A percentile compares a stretch with the other conserved stretches of the same genome.
Evolutionary conservation across 2,329 filamentous ascomycete species (phyloP).

Genomic region (Ustulina deusta): DNA sequence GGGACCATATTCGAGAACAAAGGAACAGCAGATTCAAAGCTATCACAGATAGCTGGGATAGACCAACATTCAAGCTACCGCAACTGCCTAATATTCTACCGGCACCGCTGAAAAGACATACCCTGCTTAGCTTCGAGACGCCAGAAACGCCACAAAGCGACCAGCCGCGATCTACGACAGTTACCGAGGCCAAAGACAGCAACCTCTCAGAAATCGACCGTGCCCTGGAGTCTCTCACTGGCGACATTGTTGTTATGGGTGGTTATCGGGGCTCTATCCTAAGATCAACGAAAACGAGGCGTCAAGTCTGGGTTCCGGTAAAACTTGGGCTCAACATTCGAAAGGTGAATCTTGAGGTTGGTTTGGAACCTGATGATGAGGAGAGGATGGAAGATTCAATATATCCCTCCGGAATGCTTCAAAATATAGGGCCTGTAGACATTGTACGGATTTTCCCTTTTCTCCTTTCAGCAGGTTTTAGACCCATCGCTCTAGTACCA

Average conservation of each 20-base stretch:
- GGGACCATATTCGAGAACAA: slow-evolving; percentile 83
- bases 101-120: slow-evolving; percentile 48
- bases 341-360: slow-evolving; percentile 91
- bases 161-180: slow-evolving; percentile 36
- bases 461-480: not conserved
- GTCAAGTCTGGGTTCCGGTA: slow-evolving; percentile 94
- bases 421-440: slow-evolving; percentile 91
- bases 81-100: slow-evolving; percentile 67
- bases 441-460: slow-evolving; percentile 58
- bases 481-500: not conserved
- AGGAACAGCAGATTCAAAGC: slow-evolving; percentile 92
- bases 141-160: slow-evolving; percentile 40
- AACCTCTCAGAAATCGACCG: slow-evolving; percentile 60
- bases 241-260: slow-evolving; percentile 88
- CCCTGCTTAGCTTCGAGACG: slow-evolving; percentile 43
- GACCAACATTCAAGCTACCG: slow-evolving; percentile 79
- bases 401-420: slow-evolving; percentile 87
- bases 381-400: slow-evolving; percentile 85
- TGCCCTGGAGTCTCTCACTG: slow-evolving; percentile 75
- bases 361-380: slow-evolving; percentile 83
- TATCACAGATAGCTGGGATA: slow-evolving; percentile 87
- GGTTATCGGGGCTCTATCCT: slow-evolving; percentile 93
- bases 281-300: slow-evolving; percentile 82
- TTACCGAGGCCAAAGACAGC: slow-evolving; percentile 46
- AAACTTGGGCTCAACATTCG: slow-evolving; percentile 92